Conservation (phyloP, 1,139 yeast species). For the Taiozyma onychis region DNA sequence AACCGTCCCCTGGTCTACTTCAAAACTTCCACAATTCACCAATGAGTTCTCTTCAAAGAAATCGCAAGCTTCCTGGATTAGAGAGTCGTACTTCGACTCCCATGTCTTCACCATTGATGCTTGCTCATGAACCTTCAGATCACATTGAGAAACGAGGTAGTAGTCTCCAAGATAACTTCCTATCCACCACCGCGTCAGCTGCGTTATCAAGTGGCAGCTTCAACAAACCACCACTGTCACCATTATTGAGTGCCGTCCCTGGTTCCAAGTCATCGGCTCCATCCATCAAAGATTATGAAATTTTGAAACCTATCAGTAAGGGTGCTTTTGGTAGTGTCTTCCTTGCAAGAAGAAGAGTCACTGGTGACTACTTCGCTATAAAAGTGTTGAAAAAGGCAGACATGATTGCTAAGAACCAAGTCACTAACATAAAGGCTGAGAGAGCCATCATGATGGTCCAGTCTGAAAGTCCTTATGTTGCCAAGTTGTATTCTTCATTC, state of each 20-base stretch:
- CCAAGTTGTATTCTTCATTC: constrained; percentile 81
- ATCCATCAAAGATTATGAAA: constrained; percentile 82
- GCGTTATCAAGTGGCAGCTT: constrained; percentile 5
- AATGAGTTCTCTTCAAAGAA: constrained; percentile 52
- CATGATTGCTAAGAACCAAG: constrained; percentile 96
- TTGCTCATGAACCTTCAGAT: constrained; percentile 21
- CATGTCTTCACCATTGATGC: constrained; percentile 36
- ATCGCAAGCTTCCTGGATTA: constrained; percentile 26
- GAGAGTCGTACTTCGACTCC: constrained; percentile 33
- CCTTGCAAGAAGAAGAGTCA: constrained; percentile 71
- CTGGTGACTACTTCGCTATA: constrained; percentile 95
- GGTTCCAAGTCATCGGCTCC: constrained; percentile 48
- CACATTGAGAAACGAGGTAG: constrained; percentile 22
- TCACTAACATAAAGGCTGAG: constrained; percentile 89
- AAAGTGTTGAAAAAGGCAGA: constrained; percentile 92
- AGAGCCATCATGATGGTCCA: constrained; percentile 98
- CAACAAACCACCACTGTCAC: constrained; percentile 69
- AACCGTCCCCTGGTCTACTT: constrained; percentile 41
- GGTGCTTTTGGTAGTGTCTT: constrained; percentile 98
- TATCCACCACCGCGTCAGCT: constrained; percentile 7
- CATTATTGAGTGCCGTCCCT: constrained; percentile 60
- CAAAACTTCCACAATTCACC: constrained; percentile 38
- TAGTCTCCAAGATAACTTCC: constrained; percentile 11
- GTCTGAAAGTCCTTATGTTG: constrained; percentile 90
- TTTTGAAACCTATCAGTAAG: constrained; percentile 87